A percentile compares a stretch with the other conserved stretches of the same genome.
These are phyloP conservation scores for Amesomyces nigricolor DNA, from an alignment of 2,329 filamentous ascomycete genomes.

Conservation along the genomic window DNA sequence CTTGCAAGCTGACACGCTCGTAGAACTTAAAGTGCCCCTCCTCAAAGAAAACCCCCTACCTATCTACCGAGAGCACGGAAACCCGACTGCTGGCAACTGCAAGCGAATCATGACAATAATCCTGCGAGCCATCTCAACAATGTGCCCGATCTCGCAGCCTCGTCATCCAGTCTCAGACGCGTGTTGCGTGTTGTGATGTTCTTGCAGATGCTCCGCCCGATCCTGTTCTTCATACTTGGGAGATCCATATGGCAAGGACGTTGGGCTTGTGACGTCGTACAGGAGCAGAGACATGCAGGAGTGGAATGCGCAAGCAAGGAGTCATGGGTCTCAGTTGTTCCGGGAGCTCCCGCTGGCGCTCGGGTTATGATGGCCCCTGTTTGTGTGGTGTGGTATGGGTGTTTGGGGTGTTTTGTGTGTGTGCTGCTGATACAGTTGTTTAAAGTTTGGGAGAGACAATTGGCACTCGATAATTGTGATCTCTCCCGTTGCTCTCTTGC, in stretches of 20 bases:
- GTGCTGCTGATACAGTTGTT: background rate
- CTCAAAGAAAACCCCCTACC: no score
- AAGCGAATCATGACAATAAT: no score
- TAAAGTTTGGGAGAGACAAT: no score
- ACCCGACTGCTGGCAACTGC: no score
- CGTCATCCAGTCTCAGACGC: background rate
- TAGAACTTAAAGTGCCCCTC: no score
- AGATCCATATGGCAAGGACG: no score
- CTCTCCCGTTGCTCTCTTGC: no score
- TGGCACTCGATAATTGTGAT: no score
- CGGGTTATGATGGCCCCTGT: background rate
- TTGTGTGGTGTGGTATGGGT: no score
- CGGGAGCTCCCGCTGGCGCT: background rate
- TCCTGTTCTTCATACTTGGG: background rate
- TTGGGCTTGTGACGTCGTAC: slow-evolving; percentile 4
- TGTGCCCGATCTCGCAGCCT: background rate
- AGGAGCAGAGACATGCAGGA: slow-evolving; percentile 5
- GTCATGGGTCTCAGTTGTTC: background rate
- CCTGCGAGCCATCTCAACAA: background rate
- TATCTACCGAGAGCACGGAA: no score
- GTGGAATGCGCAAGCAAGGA: background rate
- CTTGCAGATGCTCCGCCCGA: background rate
- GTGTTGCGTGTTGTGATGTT: background rate
- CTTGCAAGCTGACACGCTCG: no score
- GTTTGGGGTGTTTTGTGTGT: background rate